Evolutionary conservation across 345 rosid species (phyloP).

Genomic region (Eutrema japonicum): DNA sequence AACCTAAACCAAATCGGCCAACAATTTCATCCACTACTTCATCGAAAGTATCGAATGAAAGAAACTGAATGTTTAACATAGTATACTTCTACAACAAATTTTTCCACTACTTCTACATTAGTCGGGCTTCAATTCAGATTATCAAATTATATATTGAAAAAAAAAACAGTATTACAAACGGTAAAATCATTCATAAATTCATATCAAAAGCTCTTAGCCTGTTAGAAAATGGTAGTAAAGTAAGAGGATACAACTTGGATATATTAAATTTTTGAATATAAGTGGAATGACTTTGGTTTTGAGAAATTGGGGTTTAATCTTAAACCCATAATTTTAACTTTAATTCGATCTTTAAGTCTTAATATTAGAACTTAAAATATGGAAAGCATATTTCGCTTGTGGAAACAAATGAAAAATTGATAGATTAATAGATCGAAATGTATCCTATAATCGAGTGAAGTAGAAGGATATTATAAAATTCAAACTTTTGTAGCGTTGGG

Average conservation of each 20-base stretch:
- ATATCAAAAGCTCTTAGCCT: constrained; percentile 1
- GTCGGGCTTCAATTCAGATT: too few species aligned
- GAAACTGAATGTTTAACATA: too few species aligned
- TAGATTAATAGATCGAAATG: background rate
- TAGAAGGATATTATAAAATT: background rate
- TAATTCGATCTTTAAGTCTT: constrained; percentile 17
- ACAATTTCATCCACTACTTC: too few species aligned
- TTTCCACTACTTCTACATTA: too few species aligned
- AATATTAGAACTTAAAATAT: background rate
- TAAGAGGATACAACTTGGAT: constrained; percentile 19
- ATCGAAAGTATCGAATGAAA: too few species aligned
- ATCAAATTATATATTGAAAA: too few species aligned
- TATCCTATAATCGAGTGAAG: background rate
- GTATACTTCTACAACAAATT: too few species aligned
- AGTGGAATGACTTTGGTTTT: constrained; percentile 30
- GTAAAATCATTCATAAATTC: background rate
- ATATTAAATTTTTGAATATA: background rate
- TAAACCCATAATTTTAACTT: background rate
- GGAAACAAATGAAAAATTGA: constrained; percentile 19
- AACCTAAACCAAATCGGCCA: too few species aligned
- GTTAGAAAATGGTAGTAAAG: constrained; percentile 10
- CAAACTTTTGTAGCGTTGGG: constrained; percentile 1
- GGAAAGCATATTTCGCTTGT: constrained; percentile 1
- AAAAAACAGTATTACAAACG: too few species aligned
- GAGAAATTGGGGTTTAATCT: constrained; percentile 7